Base-by-base conservation (phyloP, 2,329 filamentous ascomycete species). In the Exophiala calicioides region DNA sequence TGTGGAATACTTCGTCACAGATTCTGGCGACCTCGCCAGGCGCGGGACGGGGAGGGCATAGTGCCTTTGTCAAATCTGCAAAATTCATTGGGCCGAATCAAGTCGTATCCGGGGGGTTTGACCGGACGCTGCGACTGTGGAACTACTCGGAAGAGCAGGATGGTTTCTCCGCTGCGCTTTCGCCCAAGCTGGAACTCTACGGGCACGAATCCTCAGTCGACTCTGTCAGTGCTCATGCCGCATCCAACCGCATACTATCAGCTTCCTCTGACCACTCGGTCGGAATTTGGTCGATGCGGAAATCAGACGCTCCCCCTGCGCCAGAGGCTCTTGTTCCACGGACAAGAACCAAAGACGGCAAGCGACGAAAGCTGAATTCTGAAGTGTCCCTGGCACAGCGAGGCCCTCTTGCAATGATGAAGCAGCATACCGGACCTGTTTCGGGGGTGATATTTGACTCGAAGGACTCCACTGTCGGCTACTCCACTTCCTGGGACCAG, bases 1-100 rank as follows among this genome's bases (percentile, higher is more conserved):
- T 97, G 55, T 98, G 93, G 91, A 87, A 93, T 60, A 84, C 84
- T 55, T 90, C 89, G 1, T 89, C 88, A n/a, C 79, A 93, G 52
- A 75, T 86, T n/a, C 75, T 95, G 46, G 87, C 88, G 3, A 88
- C 85, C 0, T 91, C 89, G 1, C 72, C 82, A 2, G 77, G 81
- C 3, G 77, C 77, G 5, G 76, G 76, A 49, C 78, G 80, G 26
- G 85, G 86, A 38, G 86, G 88, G 7, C 89, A 95, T 69, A 81
- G 79, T 7, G 81, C 85, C 31, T 83, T 86, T 51, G 76, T 91
- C 62, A 94, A 91, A 66, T 77, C 84, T n/a, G 88, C 86, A 21
- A 88, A 84, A 60, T 97, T 93, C 73, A 68, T 96, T 36, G 86
- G 86, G 2, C 77, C 85, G 3, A 82, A 79, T 42, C 85, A 90